Evolutionary conservation across 805 yeast genomes (phyloP), one percentile per base, ranked within the genome.

Genomic region (Starmerella stellata): DNA sequence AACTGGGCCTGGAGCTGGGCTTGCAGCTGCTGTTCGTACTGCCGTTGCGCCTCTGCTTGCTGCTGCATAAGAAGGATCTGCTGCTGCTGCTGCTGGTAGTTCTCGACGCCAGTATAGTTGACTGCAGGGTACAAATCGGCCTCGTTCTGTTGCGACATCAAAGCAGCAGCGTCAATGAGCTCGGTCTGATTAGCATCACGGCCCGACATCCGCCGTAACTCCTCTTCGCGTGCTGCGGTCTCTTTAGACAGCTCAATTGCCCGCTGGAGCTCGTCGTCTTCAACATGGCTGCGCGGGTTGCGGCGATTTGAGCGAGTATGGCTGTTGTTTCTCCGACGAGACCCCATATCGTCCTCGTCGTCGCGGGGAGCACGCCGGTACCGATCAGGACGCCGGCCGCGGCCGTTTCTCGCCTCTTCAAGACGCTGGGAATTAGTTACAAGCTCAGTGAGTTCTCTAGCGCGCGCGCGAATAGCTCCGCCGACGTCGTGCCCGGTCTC

Each of bases 401-500:
- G 43, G 24, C 52, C 30, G 34, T 41, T 66, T 43, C 95, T 66
- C 55, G 78, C 95, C 41, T 69, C 70, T 29, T 68, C 61, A 44
- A 87, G 67, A 52, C 93, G 67, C 50, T 81, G 94, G 44, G 78
- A 85, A 55, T 87, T 93, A 50, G 69, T 65, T 51, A 87, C 61
- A 41, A 87, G 61, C n/a, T 76, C 59, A 0, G 92, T 80, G 55
- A 87, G 65, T 49, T 81, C 95, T 53, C 76, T 79, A 2, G 95
- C 95, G 60, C 85, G 81, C 31, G 81, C 82, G 43, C 98, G 69
- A 41, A 78, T 77, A 38, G 81, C 71, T 7, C 78, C 78, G 18
- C 98, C 96, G 52, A 81, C 92, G 58, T 87, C 98, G 21, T 65
- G 62, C 35, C 80, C 83, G 16, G 64, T 53, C 36, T 79, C 87